Percentiles rank a stretch among this genome's conserved stretches.
Conservation (phyloP, 345 rosid genomes). For the Euphorbia pulcherrima region DNA sequence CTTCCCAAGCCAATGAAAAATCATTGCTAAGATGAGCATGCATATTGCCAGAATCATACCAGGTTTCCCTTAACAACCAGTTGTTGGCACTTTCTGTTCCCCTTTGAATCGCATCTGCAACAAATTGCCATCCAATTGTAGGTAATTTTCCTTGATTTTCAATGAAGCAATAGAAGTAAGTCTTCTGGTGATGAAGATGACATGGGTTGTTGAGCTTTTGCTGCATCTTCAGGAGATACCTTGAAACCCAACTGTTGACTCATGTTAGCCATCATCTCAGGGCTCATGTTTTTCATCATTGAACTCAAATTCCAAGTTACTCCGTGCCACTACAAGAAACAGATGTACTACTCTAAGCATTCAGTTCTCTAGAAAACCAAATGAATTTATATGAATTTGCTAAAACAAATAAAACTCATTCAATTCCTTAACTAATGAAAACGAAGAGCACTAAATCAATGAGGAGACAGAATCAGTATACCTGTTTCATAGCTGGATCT, state of each 20-base stretch:
- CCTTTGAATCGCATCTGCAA: conserved; percentile 76
- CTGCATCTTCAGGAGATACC: conserved; percentile 81
- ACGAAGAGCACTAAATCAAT: too few relatives aligned
- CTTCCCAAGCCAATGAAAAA: conserved; percentile 72
- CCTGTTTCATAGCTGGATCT: conserved; percentile 94
- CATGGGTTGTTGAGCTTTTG: conserved; percentile 86
- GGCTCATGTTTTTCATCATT: conserved; percentile 86
- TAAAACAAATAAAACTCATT: neutral
- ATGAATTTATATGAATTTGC: neutral
- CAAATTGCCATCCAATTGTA: too few relatives aligned
- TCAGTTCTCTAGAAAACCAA: neutral
- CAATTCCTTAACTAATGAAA: neutral
- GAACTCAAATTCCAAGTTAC: conserved; percentile 61
- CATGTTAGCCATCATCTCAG: conserved; percentile 96
- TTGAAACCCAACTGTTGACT: conserved; percentile 86
- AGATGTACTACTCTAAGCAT: neutral
- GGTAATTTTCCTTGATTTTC: neutral
- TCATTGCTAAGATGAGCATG: conserved; percentile 74
- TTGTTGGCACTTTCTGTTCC: conserved; percentile 71
- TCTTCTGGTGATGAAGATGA: conserved; percentile 75
- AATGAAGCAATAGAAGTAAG: conserved; percentile 18
- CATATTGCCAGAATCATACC: conserved; percentile 77
- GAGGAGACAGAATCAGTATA: conserved; percentile 17
- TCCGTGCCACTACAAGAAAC: neutral
- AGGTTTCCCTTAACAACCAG: conserved; percentile 78